Evolutionary conservation across 495 filamentous ascomycete species (phyloP).

Genomic region (Thermochaetoides thermophila): DNA sequence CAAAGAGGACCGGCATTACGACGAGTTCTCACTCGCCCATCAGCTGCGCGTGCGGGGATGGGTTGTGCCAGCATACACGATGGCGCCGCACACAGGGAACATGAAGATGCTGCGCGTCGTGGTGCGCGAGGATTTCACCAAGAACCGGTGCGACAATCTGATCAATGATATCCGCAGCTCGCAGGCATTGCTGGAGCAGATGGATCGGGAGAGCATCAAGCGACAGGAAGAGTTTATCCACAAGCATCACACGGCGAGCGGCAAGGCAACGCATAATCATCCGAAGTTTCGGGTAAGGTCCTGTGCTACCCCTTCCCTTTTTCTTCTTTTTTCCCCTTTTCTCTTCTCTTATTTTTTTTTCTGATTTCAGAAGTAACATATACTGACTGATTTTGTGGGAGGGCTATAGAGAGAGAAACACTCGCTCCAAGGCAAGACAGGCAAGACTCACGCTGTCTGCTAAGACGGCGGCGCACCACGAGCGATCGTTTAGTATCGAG

Average conservation of each 20-base stretch:
- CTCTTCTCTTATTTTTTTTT: no score
- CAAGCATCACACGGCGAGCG: slow-evolving; percentile 38
- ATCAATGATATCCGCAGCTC: slow-evolving; percentile 60
- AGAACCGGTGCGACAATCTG: slow-evolving; percentile 56
- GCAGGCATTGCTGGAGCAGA: slow-evolving; percentile 48
- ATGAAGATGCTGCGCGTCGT: slow-evolving; percentile 82
- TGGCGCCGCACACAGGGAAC: slow-evolving; percentile 67
- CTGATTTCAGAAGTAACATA: slow-evolving; percentile 1
- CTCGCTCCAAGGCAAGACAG: slow-evolving; percentile 71
- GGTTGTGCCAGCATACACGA: slow-evolving; percentile 88
- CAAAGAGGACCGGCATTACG: slow-evolving; percentile 44
- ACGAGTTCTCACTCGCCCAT: slow-evolving; percentile 73
- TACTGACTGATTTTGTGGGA: no score
- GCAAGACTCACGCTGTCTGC: slow-evolving; percentile 78
- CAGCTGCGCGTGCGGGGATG: slow-evolving; percentile 70
- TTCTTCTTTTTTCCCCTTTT: slow-evolving; percentile 1
- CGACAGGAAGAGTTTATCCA: slow-evolving; percentile 51
- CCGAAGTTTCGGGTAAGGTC: slow-evolving; percentile 39
- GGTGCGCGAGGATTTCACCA: slow-evolving; percentile 75
- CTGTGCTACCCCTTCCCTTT: no score
- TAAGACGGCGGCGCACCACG: slow-evolving; percentile 27
- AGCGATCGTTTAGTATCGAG: slow-evolving; percentile 1
- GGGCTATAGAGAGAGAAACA: slow-evolving; percentile 58
- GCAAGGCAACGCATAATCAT: slow-evolving; percentile 45
- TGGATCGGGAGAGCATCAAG: slow-evolving; percentile 55